Evolutionary conservation across 2,329 filamentous ascomycete species (phyloP), one percentile per base, ranked within the genome.

Genomic region (Talaromyces sp.): DNA sequence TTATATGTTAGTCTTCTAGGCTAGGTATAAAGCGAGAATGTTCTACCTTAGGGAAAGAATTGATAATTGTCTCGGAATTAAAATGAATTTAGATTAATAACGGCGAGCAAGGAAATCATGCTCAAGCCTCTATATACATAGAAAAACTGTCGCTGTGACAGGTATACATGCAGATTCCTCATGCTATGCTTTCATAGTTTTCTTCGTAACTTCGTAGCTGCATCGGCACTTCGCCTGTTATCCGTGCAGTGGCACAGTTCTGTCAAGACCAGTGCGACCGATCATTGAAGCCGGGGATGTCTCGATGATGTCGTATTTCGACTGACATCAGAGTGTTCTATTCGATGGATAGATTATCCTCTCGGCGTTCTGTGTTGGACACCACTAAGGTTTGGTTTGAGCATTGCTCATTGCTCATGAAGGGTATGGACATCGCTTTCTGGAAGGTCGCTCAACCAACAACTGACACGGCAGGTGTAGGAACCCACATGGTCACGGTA

Each of bases 401-500:
- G 52, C 33, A 37, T 37, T 15, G 31, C 15, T 19, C 0, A 3
- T 54, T 54, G 52, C 52, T 37, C 52, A 10, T 15, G 52, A 2
- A 39, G 25, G 6, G 5, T 56, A 9, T 9, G 19, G n/a, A 56
- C 6, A 56, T 56, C 10, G 39, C 6, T 37, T 9, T 19, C 10
- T 22, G 11, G 1, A 6, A 22, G 13, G 4, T 25, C 6, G 15
- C 43, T 67, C 56, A 58, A 33, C 64, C 71, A 17, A 73, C 70
- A 13, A 72, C 67, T 1, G 58, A 39, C 19, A 77, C 75, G 35
- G 64, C 43, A 4, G 76, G 73, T 35, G 74, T 77, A 7, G 76
- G 76, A 33, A 72, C 75, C 76, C 75, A 78, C 68, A 76, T 76
- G 2, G 76, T 78, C 27, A 78, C 71, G 1, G 69, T 72, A 25